Evolutionary conservation across 768 basidiomycete species (phyloP), one percentile per base, ranked within the genome.

Genomic region (Filobasidium floriforme): DNA sequence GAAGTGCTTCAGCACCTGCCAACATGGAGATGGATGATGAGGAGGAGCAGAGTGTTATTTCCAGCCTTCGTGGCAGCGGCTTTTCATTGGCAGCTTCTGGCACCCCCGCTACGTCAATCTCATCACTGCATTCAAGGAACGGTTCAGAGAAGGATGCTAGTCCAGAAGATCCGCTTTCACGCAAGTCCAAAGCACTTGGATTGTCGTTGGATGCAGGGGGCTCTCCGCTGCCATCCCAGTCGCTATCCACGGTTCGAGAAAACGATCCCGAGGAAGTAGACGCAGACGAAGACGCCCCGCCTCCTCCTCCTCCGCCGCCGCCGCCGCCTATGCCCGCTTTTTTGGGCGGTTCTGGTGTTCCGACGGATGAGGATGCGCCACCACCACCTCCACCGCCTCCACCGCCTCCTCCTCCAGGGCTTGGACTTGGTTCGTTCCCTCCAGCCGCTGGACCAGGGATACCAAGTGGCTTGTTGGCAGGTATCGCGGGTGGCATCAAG

Each of bases 111-210:
- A 86, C 86, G 9, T 87, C 86, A 49, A 78, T 84, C 52, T 81
- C 81, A 67, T 85, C 85, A 41, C 24, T 40, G 60, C 26, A 67
- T 61, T 46, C 29, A 22, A 18, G 62, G 5, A 11, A 44, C 19
- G 46, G 29, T 44, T 62, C 43, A 24, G 44, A 29, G 18, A 44
- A 44, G 41, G 29, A 12, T 12, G 19, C 7, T 6, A n/a, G n/a
- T 6, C 81, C 84, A 1, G 82, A 85, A 28, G 88, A 89, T 62
- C 83, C 86, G 75, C 81, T 89, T 54, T 82, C 80, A 51, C 83
- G 84, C 72, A 86, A 85, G 68, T 76, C 88, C 24, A 78, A 84
- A 15, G 75, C 82, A 7, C 81, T 82, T 76, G 84, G 83, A 37
- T 28, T 57, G 29, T 24, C 54, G 15, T 44, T 51, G 44, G 59